These are phyloP conservation scores for Zopfochytrium polystomum DNA, from an alignment of 371 early-diverging fungal genomes.

Conservation along the genomic window DNA sequence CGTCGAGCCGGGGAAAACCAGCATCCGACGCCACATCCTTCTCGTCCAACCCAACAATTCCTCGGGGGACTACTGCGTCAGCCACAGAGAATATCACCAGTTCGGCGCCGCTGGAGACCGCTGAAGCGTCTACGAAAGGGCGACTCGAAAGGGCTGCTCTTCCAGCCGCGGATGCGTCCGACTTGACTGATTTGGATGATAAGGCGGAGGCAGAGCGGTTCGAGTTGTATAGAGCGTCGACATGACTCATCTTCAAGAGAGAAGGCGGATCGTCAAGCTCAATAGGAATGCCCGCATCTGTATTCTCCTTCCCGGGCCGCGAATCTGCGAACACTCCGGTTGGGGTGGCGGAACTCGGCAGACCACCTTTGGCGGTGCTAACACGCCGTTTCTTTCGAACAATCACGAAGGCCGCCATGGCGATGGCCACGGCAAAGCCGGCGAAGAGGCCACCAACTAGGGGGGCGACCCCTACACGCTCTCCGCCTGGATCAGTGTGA, in stretches of 20 bases:
- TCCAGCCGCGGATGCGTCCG: too few relatives aligned
- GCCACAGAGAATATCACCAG: too few relatives aligned
- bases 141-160: too few relatives aligned
- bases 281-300: neutral
- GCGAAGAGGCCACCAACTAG: neutral
- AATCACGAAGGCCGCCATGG: neutral
- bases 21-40: too few relatives aligned
- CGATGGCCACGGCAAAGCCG: neutral
- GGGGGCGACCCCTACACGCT: neutral
- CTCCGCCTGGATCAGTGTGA: neutral
- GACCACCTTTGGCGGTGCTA: neutral
- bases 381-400: neutral
- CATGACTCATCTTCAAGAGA: neutral
- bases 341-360: neutral
- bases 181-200: too few relatives aligned
- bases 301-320: neutral
- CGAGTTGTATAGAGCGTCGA: neutral
- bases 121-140: too few relatives aligned
- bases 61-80: too few relatives aligned
- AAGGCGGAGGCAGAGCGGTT: neutral
- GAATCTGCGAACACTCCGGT: neutral
- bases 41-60: too few relatives aligned
- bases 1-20: too few relatives aligned
- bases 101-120: too few relatives aligned
- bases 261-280: neutral